Percentiles rank a stretch among this genome's conserved stretches.
Evolutionary conservation across 1,284 basidiomycete species (phyloP).

Genomic region (Austropuccinia psidii): DNA sequence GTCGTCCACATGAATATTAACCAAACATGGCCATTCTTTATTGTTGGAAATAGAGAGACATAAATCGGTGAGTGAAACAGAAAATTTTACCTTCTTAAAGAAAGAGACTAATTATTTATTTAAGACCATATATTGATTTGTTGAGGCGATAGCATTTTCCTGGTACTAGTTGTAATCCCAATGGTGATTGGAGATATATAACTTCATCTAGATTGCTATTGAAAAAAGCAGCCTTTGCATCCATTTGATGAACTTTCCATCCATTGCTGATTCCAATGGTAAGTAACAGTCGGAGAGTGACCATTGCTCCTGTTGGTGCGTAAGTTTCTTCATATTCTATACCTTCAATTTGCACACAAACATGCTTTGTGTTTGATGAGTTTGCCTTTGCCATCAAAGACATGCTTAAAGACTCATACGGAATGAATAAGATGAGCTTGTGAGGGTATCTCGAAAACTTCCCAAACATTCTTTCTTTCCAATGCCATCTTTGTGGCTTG

Average conservation of each 20-base stretch:
- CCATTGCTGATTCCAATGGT: not conserved
- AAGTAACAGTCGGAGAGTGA: not conserved
- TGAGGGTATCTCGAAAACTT: not conserved
- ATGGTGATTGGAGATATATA: not conserved
- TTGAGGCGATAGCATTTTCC: not conserved
- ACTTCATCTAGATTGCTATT: not conserved
- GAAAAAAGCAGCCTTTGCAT: not conserved
- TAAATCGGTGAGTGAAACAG: not conserved
- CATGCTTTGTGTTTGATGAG: not conserved
- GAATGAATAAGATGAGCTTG: not conserved
- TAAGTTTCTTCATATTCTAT: conserved; percentile 1
- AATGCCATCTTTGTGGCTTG: not conserved
- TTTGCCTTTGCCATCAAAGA: not conserved
- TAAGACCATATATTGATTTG: not conserved
- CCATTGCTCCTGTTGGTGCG: not conserved
- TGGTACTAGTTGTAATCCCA: not conserved
- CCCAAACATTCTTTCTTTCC: not conserved
- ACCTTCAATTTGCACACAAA: not conserved
- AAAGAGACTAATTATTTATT: not conserved
- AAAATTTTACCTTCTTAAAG: not conserved
- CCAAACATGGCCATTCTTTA: not conserved
- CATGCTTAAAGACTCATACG: not conserved
- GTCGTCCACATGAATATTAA: not conserved
- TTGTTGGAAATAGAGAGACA: not conserved
- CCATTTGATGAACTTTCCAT: not conserved